Evolutionary conservation across 441 rosid species (phyloP), one percentile per base, ranked within the genome.

Genomic region (Kokia cookei): DNA sequence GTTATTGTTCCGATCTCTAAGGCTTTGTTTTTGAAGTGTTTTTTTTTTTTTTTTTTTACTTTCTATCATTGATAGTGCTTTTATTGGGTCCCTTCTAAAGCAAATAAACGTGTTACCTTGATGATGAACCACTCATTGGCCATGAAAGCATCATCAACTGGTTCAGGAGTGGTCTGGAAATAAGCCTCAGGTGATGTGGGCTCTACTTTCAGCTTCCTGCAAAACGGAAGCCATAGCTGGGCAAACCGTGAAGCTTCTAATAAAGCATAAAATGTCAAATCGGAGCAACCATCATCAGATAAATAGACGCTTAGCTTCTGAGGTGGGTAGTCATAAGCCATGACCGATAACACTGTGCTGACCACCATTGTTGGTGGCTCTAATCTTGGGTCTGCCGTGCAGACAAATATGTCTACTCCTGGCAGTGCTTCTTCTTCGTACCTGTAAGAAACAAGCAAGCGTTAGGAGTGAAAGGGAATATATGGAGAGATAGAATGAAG

Each of bases 281-380:
- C 77, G 0, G 95, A 91, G 4, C 88, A 89, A 6, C 85, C 94
- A 45, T 92, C 98, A 13, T 94, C 97, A 0, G 97, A 94, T 8
- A 94, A 84, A 69, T 90, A 94, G 4, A 91, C 77, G 7, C 84
- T 82, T 3, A 89, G 85, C 80, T 88, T 91, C 43, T 89, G 85
- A 0, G 89, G 35, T 2, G 97, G 93, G 27, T 92, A 93, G 66
- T 90, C 82, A 3, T 85, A 86, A 4, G 97, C 88, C 88, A 86
- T 66, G 9, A 84, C 81, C 0, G 98, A 90, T 59, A 91, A 72
- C 26, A 90, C 82, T 0, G 94, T 91, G 86, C 86, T 93, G 6
- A 87, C 79, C 27, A 88, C 94, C 92, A 92, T 62, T 42, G 78
- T 66, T 10, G 94, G 93, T 19, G 94, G 97, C 83, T 94, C 94